A percentile compares a stretch with the other conserved stretches of the same genome.
These are phyloP conservation scores for Cynara cardunculus DNA, from an alignment of 129 eudicot genomes.

Conservation along the genomic window DNA sequence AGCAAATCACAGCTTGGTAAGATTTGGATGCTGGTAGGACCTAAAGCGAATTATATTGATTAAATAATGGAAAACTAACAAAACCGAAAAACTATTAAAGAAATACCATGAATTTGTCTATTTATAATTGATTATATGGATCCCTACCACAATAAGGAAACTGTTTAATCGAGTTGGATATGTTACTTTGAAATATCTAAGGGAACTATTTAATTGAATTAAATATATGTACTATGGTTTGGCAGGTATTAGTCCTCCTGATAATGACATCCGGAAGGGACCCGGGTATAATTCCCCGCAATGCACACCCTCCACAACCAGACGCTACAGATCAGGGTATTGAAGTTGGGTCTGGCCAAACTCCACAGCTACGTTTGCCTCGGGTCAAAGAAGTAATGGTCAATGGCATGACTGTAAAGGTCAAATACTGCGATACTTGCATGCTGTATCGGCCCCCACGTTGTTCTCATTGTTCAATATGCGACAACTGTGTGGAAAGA, in stretches of 20 bases:
- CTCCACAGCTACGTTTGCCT: conserved; percentile 55
- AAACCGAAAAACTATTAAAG: background rate
- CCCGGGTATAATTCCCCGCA: conserved; percentile 91
- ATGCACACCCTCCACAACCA: conserved; percentile 66
- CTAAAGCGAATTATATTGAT: too few relatives aligned
- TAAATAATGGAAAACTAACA: background rate
- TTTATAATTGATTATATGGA: background rate
- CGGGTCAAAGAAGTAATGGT: conserved; percentile 60
- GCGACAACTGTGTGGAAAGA: conserved; percentile 88
- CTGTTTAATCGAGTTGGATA: background rate
- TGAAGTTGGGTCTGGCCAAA: conserved; percentile 44
- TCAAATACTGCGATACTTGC: conserved; percentile 89
- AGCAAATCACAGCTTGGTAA: too few relatives aligned
- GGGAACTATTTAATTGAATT: background rate
- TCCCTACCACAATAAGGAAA: background rate
- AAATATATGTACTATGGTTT: background rate
- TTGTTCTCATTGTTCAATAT: conserved; percentile 88
- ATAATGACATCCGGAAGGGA: conserved; percentile 82
- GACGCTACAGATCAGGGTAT: conserved; percentile 38
- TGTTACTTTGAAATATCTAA: background rate
- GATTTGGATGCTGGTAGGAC: too few relatives aligned
- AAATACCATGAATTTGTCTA: background rate
- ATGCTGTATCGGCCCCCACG: conserved; percentile 89
- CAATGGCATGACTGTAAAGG: conserved; percentile 69
- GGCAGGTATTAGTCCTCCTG: conserved; percentile 64